These are phyloP conservation scores for Phytophthora pini DNA, from an alignment of 352 stramenopile species.

Conservation along the genomic window DNA sequence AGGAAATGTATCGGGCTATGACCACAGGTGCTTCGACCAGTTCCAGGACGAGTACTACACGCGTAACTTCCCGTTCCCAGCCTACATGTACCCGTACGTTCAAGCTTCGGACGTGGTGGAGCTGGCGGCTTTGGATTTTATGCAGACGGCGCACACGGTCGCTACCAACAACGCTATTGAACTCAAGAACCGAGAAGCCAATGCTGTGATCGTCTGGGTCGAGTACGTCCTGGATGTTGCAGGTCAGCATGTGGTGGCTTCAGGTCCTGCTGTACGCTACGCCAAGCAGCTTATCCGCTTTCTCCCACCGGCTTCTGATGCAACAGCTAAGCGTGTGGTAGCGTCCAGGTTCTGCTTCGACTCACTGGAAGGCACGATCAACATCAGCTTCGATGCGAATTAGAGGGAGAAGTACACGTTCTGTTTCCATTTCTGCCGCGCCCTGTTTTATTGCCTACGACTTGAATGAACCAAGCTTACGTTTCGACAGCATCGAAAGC, in stretches of 20 bases:
- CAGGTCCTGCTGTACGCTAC: conserved; percentile 59
- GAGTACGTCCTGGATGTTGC: conserved; percentile 64
- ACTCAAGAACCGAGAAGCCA: conserved; percentile 30
- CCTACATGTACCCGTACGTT: conserved; percentile 81
- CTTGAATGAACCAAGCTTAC: too few species aligned
- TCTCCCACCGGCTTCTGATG: conserved; percentile 31
- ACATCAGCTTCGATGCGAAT: conserved; percentile 52
- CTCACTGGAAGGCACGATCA: conserved; percentile 64
- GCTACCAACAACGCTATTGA: conserved; percentile 18
- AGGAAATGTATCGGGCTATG: conserved; percentile 69
- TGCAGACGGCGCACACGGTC: conserved; percentile 47
- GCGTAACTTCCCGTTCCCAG: conserved; percentile 83
- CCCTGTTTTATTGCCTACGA: too few species aligned
- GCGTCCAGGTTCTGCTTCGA: conserved; percentile 56
- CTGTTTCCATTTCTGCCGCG: background rate
- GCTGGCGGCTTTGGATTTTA: conserved; percentile 58
- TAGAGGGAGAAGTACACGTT: conserved; percentile 20
- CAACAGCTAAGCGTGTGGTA: conserved; percentile 21
- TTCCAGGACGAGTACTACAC: conserved; percentile 75
- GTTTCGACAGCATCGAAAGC: too few species aligned
- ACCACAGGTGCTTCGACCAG: conserved; percentile 77
- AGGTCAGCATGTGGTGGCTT: conserved; percentile 54
- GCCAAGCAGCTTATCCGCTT: conserved; percentile 86
- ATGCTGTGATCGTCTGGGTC: conserved; percentile 80
- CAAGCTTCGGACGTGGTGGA: conserved; percentile 46